Evolutionary conservation across 768 basidiomycete species (phyloP), one percentile per base, ranked within the genome.

Genomic region (Tylopilus cervinicoccineus): DNA sequence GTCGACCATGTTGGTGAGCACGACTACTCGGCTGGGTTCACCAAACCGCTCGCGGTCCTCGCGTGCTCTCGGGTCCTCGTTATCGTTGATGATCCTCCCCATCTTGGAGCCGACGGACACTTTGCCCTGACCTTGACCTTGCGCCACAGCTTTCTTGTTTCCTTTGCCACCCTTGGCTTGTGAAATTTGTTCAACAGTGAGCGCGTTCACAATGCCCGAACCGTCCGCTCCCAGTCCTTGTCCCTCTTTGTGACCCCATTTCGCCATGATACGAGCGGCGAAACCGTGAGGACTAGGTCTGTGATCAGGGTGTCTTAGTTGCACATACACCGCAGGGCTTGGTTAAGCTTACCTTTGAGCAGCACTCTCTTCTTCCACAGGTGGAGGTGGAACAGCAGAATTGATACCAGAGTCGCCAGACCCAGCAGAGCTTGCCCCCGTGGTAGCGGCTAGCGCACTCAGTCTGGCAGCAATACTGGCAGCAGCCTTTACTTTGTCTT

Each of bases 181-280:
- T 23, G 52, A 71, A 48, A 74, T 55, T 46, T 86, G 84, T 61
- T 94, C 88, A 19, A 95, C 87, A 0, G 83, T 78, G 5, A 97
- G 77, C 6, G 94, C 92, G 49, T 94, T 88, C 37, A 94, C 81
- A 38, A 98, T 94, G 2, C 93, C 93, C 2, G 78, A 76, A 8
- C 84, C 88, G 50, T 88, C 82, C 0, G 78, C 84, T 28, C 95
- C 95, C 2, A 97, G 76, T 10, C 94, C 94, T 68, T 93, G 85
- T 2, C 95, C 95, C 64, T 91, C 90, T 63, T 89, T 88, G 64
- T 96, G 92, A 0, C 94, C 94, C 89, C 88, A 94, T 70, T 93
- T 96, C 3, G 88, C 89, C 93, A 96, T 95, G 56, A 95, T 63
- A 28, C 88, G 84, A 12, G 84, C 84, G 27, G 91, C 91, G 57